Conservation (phyloP, 78 protist species). For the Neovahlkampfia damariscottae region DNA sequence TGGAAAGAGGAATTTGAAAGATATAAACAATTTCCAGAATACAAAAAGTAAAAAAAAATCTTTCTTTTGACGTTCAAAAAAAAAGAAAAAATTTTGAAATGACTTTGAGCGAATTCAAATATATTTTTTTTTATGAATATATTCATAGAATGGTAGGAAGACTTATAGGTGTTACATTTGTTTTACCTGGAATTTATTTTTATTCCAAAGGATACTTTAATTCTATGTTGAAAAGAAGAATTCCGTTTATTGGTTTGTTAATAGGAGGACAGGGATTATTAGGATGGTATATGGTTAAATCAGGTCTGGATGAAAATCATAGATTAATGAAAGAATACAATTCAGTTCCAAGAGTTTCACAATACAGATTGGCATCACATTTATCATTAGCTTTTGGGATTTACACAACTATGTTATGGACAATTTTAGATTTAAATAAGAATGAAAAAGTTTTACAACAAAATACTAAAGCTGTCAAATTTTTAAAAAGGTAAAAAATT, state of each 20-base stretch:
- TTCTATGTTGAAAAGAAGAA: background rate
- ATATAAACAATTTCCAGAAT: too few species aligned
- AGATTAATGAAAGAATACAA: background rate
- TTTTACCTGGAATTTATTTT: constrained; percentile 52
- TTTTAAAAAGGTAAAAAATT: too few species aligned
- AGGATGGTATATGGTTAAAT: constrained; percentile 91
- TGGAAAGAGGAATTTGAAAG: constrained; percentile 79
- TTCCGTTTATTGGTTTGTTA: background rate
- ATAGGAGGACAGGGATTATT: constrained; percentile 57
- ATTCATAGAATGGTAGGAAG: constrained; percentile 68
- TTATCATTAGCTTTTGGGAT: constrained; percentile 63
- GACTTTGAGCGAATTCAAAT: constrained; percentile 64
- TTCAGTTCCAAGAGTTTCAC: constrained; percentile 62
- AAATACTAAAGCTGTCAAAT: too few species aligned
- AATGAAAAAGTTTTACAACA: background rate
- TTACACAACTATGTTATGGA: constrained; percentile 30
- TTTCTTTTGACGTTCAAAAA: background rate
- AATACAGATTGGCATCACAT: constrained; percentile 80
- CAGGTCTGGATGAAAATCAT: constrained; percentile 60
- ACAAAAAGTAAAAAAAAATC: constrained; percentile 32
- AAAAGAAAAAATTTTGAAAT: constrained; percentile 11
- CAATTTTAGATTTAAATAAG: constrained; percentile 20
- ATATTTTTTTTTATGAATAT: constrained; percentile 77
- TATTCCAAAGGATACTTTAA: background rate
- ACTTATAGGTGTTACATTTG: constrained; percentile 64